A percentile compares a stretch with the other conserved stretches of the same genome.
Evolutionary conservation across 169 alveolate species (phyloP).

Genomic region (Cyclospora cayetanensis): DNA sequence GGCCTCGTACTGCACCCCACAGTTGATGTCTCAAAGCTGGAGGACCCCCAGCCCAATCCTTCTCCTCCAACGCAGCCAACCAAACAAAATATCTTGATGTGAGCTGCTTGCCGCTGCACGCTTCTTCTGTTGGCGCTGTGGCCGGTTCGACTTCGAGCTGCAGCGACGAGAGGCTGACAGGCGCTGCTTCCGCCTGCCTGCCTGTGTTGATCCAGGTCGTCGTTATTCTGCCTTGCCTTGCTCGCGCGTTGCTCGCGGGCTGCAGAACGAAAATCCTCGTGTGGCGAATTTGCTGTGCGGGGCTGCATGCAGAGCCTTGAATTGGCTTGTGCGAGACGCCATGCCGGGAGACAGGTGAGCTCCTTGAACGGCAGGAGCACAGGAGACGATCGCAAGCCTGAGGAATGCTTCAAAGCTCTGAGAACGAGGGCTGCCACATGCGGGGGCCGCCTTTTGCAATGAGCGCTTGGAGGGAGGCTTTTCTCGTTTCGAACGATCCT

Average conservation of each 20-base stretch:
- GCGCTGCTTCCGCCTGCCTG: too few species aligned
- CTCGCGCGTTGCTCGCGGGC: too few species aligned
- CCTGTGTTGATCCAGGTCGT: too few species aligned
- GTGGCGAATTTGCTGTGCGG: not conserved
- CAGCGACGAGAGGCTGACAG: too few species aligned
- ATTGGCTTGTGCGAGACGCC: constrained; percentile 88
- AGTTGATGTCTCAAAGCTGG: constrained; percentile 68
- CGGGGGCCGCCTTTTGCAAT: too few species aligned
- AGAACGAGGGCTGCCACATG: too few species aligned
- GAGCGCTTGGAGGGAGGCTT: too few species aligned
- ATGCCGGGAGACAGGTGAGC: constrained; percentile 38
- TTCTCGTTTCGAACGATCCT: too few species aligned
- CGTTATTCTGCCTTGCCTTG: too few species aligned
- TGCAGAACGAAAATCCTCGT: too few species aligned
- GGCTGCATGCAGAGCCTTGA: constrained; percentile 73
- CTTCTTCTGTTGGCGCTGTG: not conserved
- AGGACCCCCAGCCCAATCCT: constrained; percentile 51
- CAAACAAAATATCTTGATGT: constrained; percentile 78
- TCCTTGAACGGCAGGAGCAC: not conserved
- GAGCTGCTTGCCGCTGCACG: constrained; percentile 37
- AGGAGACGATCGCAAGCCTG: too few species aligned
- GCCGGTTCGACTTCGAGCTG: not conserved
- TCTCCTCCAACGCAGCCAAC: constrained; percentile 72
- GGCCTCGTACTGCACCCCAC: constrained; percentile 72
- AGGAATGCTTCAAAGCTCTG: too few species aligned